Evolutionary conservation across 495 filamentous ascomycete species (phyloP), one percentile per base, ranked within the genome.

Genomic region (Hyaloscypha hepaticicola): DNA sequence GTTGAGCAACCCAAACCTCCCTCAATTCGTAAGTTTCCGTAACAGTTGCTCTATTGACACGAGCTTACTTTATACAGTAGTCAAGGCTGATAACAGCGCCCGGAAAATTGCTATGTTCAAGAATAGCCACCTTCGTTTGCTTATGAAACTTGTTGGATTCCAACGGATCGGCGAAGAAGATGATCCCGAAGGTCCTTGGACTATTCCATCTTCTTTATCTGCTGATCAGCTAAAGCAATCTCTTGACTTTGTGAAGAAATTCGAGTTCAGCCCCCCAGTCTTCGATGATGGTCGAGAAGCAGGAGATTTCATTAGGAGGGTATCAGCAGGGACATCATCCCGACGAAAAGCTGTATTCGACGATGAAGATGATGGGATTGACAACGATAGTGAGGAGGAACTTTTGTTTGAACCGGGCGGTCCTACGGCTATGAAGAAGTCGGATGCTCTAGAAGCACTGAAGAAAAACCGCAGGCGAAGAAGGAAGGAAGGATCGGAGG

Each of bases 51-150:
- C 45, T 28, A 31, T 45, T n/a, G 5, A 25, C 7, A 50, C 26
- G 19, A 57, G 21, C 62, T 70, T 55, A 74, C 59, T 55, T 28
- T 21, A 75, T 22, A 38, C 58, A 83, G 86, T 85, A 59, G 78
- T 97, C 59, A 87, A 80, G 66, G 82, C 90, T 1, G 85, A 87
- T 48, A 86, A 83, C 49, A 89, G 94, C 49, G 79, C 84, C 29
- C 81, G 86, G 45, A 86, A 87, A 55, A 83, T 80, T 3, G 89
- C 91, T 25, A 86, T 96, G 76, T 96, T 93, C 75, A 93, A 90
- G 68, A 93, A 97, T 70, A 87, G 89, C n/a, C 88, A 92, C 70
- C 86, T 98, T 8, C 89, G 94, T 28, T 87, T 98, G 26, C 85
- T 99, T 7, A 88, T 98, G 85, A 86, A 79, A 0, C 79, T 92